A percentile compares a stretch with the other conserved stretches of the same genome.
Evolutionary conservation across 768 basidiomycete genomes (phyloP).

Genomic region (Rhizopogon vinicolor): DNA sequence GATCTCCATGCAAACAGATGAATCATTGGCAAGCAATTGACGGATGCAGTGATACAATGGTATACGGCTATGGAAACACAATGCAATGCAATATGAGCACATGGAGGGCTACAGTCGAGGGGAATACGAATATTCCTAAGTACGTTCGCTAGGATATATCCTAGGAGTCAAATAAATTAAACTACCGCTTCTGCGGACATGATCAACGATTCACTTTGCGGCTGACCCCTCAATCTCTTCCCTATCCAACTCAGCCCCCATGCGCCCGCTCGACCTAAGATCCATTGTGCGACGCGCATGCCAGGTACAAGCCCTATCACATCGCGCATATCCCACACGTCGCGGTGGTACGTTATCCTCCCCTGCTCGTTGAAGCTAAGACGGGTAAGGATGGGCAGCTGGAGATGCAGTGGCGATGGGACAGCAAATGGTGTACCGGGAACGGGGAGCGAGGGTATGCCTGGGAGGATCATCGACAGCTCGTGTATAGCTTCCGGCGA

Average conservation of each 20-base stretch:
- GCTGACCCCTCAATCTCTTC: not conserved
- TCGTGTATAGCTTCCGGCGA: constrained; percentile 21
- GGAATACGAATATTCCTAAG: not conserved
- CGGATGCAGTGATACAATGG: too few species aligned
- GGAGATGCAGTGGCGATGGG: constrained; percentile 70
- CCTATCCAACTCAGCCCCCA: constrained; percentile 43
- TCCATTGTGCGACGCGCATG: constrained; percentile 62
- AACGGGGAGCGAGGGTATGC: constrained; percentile 47
- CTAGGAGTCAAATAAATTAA: too few species aligned
- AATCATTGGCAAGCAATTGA: too few species aligned
- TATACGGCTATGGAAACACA: not conserved
- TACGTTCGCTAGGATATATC: too few species aligned
- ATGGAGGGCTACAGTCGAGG: not conserved
- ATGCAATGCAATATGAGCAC: not conserved
- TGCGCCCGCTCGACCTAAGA: constrained; percentile 58
- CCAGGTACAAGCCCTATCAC: constrained; percentile 71
- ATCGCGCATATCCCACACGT: constrained; percentile 80
- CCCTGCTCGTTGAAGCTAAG: constrained; percentile 80
- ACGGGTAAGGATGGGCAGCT: constrained; percentile 66
- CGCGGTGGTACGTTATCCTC: constrained; percentile 74
- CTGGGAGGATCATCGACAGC: constrained; percentile 21
- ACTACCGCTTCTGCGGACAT: not conserved
- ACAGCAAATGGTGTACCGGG: constrained; percentile 55
- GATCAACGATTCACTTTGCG: not conserved
- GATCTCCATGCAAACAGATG: too few species aligned